Base-by-base conservation (phyloP, 495 filamentous ascomycete genomes). In the Podospora comata region DNA sequence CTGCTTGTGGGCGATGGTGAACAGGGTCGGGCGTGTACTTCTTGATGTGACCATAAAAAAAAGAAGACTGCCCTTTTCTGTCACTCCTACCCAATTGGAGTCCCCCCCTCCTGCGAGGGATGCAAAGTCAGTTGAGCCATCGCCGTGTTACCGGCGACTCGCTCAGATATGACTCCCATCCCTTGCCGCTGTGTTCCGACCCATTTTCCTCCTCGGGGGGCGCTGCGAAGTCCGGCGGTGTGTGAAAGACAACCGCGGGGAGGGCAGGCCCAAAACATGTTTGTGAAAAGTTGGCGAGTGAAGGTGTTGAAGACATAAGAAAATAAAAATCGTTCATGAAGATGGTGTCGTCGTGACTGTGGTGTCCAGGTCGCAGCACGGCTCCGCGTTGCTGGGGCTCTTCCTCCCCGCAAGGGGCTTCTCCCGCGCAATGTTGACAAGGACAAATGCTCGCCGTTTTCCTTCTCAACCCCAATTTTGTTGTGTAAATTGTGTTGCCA, bases 291-390 rank as follows among this genome's bases (percentile, higher is more conserved):
- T 15, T 61, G 16, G 59, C 30, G 23, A 61, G 39, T 61, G 16
- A 61, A 28, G 20, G 26, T 61, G 23, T 26, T 61, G n/a, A 26
- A 61, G 27, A 61, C 59, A 61, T 28, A 61, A 30, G 59, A 61
- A 61, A 61, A 20, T 11, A 20, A 58, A 58, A 58, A 48, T 48
- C 15, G 5, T 48, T 48, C 9, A 48, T 48, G 13, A 48, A 48
- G 39, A 48, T 48, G 39, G 20, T 61, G 59, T 61, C 59, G 59
- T 30, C 59, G 59, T 28, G 59, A 63, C 61, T 63, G 61, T 63
- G 18, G 20, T 48, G 27, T 28, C 30, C 28, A 32, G 15, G 26
- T 28, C 56, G 23, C 26, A 39, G 61, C 18, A 32, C 34, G 27
- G 61, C 2, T 48, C 30, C 6, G 19, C 30, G 23, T 34, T 30